phyloP scores from a whole-genome alignment of 1,284 basidiomycete genomes.

The Papiliotrema terrestris region DNA sequence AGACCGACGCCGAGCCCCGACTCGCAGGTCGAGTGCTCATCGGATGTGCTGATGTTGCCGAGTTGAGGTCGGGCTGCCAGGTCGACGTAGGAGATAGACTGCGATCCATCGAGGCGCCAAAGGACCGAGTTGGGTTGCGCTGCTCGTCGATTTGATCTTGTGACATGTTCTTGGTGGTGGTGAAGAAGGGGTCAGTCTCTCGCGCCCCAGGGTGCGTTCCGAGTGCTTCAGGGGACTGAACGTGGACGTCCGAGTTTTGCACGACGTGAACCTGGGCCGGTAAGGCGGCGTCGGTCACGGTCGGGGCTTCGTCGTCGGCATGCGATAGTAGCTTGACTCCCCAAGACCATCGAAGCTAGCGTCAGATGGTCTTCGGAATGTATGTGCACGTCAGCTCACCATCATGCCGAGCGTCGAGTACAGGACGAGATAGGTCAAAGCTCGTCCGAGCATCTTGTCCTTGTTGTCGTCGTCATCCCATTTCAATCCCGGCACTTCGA shows the following conservation, averaged over 20 bases:
- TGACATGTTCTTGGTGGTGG: conserved; percentile 13
- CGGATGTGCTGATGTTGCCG: background rate
- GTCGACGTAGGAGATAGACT: conserved; percentile 24
- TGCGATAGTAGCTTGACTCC: conserved; percentile 73
- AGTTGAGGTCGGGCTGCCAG: conserved; percentile 22
- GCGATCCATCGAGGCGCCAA: conserved; percentile 5
- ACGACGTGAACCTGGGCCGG: conserved; percentile 2
- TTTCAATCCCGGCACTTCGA: conserved; percentile 74
- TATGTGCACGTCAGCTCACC: conserved; percentile 44
- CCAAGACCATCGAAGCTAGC: conserved; percentile 81
- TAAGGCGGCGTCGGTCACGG: conserved; percentile 8
- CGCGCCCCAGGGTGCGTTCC: conserved; percentile 26
- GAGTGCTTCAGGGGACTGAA: conserved; percentile 30
- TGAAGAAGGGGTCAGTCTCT: conserved; percentile 41
- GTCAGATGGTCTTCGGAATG: background rate
- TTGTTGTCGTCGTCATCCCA: conserved; percentile 78
- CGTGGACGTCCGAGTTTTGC: conserved; percentile 6
- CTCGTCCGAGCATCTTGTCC: conserved; percentile 84
- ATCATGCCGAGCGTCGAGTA: conserved; percentile 94
- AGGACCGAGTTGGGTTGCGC: conserved; percentile 11
- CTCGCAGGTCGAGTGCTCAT: background rate
- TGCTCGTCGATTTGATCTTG: conserved; percentile 19
- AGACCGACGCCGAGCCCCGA: background rate
- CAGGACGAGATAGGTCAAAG: conserved; percentile 85
- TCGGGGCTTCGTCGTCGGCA: conserved; percentile 58